Evolutionary conservation across 208 protist species (phyloP).

Genomic region (Plasmodiophora brassicae): DNA sequence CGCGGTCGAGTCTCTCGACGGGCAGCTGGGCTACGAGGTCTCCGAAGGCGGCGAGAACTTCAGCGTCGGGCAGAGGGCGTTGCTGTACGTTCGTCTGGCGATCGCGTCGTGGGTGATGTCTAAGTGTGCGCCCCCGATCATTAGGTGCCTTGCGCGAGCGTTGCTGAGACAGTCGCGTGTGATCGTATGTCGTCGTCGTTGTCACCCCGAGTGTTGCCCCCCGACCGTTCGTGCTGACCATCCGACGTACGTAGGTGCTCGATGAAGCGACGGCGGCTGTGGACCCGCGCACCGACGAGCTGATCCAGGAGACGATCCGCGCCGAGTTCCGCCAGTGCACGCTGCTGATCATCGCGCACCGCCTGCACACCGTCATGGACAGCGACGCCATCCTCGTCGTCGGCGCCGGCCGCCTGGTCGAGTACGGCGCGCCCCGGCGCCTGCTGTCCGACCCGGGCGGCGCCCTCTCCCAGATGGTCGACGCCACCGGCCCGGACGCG

Average conservation of each 20-base stretch:
- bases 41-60: slow-evolving; percentile 78
- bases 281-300: slow-evolving; percentile 66
- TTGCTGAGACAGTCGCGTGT: slow-evolving; percentile 67
- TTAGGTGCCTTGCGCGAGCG: slow-evolving; percentile 79
- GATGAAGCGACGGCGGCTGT: slow-evolving; percentile 85
- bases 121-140: too few species aligned
- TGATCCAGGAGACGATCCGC: slow-evolving; percentile 75
- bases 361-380: slow-evolving; percentile 77
- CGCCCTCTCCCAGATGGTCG: background rate
- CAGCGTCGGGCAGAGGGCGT: slow-evolving; percentile 81
- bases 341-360: slow-evolving; percentile 86
- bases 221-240: too few species aligned
- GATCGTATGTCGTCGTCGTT: slow-evolving; percentile 5
- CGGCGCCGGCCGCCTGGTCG: background rate
- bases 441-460: background rate
- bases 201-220: background rate
- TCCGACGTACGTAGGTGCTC: too few species aligned
- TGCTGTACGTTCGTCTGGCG: slow-evolving; percentile 49
- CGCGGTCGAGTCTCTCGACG: background rate
- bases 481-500: background rate
- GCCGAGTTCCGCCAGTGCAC: slow-evolving; percentile 75
- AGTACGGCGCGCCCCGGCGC: background rate
- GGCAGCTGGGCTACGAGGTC: slow-evolving; percentile 54
- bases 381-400: slow-evolving; percentile 45
- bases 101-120: background rate